These are phyloP conservation scores for Jasminum sambac DNA, from an alignment of 257 asterid species.

Conservation along the genomic window DNA sequence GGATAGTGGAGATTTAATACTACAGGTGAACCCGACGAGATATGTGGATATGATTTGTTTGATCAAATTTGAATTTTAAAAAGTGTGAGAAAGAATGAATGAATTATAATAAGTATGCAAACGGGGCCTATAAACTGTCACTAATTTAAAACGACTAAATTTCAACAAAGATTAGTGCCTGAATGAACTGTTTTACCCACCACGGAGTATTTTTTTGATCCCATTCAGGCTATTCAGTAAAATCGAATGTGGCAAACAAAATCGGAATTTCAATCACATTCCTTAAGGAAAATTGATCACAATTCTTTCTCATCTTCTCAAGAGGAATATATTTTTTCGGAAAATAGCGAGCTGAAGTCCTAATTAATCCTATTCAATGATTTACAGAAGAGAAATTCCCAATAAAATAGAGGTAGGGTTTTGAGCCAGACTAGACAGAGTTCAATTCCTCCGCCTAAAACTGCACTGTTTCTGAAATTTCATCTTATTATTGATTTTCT, in stretches of 20 bases:
- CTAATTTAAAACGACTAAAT: slow-evolving; percentile 4
- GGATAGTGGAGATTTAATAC: no score
- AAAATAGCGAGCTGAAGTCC: neutral
- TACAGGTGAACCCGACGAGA: no score
- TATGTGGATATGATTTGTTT: no score
- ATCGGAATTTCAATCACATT: neutral
- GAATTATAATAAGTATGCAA: no score
- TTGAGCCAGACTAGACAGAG: neutral
- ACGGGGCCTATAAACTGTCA: slow-evolving; percentile 7
- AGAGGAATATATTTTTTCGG: neutral
- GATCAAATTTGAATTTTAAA: no score
- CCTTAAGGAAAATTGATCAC: neutral
- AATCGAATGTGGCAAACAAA: neutral
- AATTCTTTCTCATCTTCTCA: neutral
- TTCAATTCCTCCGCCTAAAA: neutral
- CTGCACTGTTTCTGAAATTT: neutral
- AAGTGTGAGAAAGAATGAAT: no score
- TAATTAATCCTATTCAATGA: no score
- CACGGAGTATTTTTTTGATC: neutral
- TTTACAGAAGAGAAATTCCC: no score
- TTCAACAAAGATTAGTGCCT: neutral
- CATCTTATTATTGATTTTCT: neutral
- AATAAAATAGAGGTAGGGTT: neutral
- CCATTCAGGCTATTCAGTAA: neutral
- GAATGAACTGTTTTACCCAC: neutral